Base-by-base conservation (phyloP, 495 filamentous ascomycete genomes). In the Trichoderma orchidacearum region DNA sequence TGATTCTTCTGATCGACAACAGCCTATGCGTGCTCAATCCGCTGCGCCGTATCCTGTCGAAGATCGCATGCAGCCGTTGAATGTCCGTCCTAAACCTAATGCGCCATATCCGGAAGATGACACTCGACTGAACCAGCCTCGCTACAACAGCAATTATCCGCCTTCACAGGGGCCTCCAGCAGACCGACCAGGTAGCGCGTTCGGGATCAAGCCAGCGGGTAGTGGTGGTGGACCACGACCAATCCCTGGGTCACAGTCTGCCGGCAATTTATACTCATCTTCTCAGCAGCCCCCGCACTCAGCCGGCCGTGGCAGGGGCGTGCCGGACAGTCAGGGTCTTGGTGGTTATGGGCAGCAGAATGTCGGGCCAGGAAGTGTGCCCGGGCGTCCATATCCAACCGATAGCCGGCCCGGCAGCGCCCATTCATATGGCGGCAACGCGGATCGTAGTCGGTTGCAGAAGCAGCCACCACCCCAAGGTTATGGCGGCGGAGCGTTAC, bases 31-130 rank as follows among this genome's bases (percentile, higher is more conserved):
- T 51, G 58, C 75, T 56, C 58, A 68, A 54, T 82, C 83, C 18
- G 72, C 79, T 29, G 80, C 80, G 23, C 87, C 84, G 30, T 90
- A 91, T 66, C 83, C 85, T 3, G 71, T 80, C 52, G 79, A 78
- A 61, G 75, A 85, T 57, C 63, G 71, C 36, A 77, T 80, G 3
- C 65, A 71, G 31, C 66, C 71, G 51, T 63, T 72, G 45, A 68
- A 66, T 55, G 60, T 35, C 65, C 38, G 67, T 30, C 64, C 66
- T 2, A 62, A 63, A 38, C 74, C 75, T 11, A 63, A 62, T 23
- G 72, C 73, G 3, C 79, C 79, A 5, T 82, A 82, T 57, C 79
- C 79, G 28, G 73, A 79, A 56, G 74, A 80, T 41, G 77, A 77
- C 30, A 61, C 70, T 55, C 53, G 48, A 29, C 38, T 21, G 66